Base-by-base conservation (phyloP, 257 asterid species). In the Solanum peruvianum region DNA sequence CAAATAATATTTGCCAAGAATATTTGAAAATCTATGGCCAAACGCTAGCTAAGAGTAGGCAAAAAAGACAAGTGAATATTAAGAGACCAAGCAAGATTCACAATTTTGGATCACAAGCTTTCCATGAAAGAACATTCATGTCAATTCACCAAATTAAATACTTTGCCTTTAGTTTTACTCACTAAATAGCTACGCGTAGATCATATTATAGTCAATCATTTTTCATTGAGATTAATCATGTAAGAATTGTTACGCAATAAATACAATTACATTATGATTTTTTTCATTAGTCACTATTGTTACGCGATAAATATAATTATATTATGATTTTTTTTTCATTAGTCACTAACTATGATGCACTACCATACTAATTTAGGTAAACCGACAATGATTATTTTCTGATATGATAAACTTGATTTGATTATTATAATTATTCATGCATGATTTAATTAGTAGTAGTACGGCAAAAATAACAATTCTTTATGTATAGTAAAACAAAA, bases 71-170 rank as follows among this genome's bases (percentile, higher is more conserved):
- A 62, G 4, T 21, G 72, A 47, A 72, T 60, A 35, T 11, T 6
- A 8, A 72, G 58, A 39, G 62, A 41, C 13, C 8, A 82, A 9
- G 41, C 86, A 69, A 31, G 80, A 77, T 31, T 87, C 92, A 87
- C 87, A 88, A 72, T 82, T 37, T 45, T 52, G 58, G 35, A 66
- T 91, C 93, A 89, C 91, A 88, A 14, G 88, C 45, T 85, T 81
- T 82, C 56, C 89, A 88, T 89, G 93, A 88, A 85, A 70, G n/a
- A 37, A 49, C 56, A 82, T 39, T 49, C 85, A 76, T 73, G 47
- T 49, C 67, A 49, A 81, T 81, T 81, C 69, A 81, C 69, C 45
- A 49, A 42, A 49, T 8, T 16, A 81, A 81, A 11, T 47, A 80
- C 44, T 47, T 80, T 45, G 2, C 18, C 67, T 11, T 47, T 7